Conservation (phyloP, 2,329 filamentous ascomycete genomes). For the Colletotrichum spinosum region DNA sequence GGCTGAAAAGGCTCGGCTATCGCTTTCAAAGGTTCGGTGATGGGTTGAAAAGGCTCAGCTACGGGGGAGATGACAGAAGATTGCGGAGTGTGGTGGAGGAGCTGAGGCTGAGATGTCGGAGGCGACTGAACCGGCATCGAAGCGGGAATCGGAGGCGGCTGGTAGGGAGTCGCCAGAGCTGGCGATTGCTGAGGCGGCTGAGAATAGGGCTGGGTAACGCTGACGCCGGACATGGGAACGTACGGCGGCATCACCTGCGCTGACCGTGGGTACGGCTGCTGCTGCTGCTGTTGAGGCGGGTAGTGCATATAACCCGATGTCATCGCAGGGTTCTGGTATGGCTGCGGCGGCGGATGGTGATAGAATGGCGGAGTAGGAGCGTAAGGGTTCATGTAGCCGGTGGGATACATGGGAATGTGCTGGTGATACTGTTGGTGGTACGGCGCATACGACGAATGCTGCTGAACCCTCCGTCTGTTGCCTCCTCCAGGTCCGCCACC, state of each 20-base stretch:
- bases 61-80: conserved; percentile 32
- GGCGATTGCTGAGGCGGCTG: conserved; percentile 64
- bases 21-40: conserved; percentile 19
- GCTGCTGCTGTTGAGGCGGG: conserved; percentile 48
- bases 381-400: conserved; percentile 63
- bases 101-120: conserved; percentile 51
- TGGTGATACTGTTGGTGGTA: conserved; percentile 40
- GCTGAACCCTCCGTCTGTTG: conserved; percentile 51
- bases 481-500: conserved; percentile 46
- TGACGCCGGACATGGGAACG: conserved; percentile 62
- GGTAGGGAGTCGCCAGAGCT: conserved; percentile 67
- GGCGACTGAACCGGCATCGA: conserved; percentile 62
- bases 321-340: conserved; percentile 66
- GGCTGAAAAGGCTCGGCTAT: conserved; percentile 28
- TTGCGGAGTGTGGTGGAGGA: conserved; percentile 30
- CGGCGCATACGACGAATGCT: conserved; percentile 50
- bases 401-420: conserved; percentile 57
- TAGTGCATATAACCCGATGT: conserved; percentile 62
- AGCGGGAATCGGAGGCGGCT: conserved; percentile 60
- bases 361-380: conserved; percentile 54
- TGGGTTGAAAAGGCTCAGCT: conserved; percentile 16
- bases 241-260: conserved; percentile 67
- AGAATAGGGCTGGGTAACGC: conserved; percentile 58
- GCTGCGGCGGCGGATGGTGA: conserved; percentile 68
- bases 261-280: conserved; percentile 57